Evolutionary conservation across 2,329 filamentous ascomycete genomes (phyloP).

Genomic region (Aschersonia sp.): DNA sequence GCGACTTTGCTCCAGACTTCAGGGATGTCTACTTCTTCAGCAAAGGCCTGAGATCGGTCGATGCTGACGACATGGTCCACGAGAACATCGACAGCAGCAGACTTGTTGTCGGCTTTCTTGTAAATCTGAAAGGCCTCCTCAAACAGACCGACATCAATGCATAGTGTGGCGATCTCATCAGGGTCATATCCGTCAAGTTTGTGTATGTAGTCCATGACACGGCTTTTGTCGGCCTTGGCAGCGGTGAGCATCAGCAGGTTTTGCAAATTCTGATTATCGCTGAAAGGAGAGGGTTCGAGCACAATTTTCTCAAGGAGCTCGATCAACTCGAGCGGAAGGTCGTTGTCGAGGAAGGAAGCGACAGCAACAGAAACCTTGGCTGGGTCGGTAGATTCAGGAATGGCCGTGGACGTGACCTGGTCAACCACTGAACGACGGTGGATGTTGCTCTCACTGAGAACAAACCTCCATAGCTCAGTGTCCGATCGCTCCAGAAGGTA

Average conservation of each 20-base stretch:
- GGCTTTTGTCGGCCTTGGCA: constrained; percentile 87
- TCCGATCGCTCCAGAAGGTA: constrained; percentile 89
- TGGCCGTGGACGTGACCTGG: constrained; percentile 89
- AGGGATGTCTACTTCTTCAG: constrained; percentile 82
- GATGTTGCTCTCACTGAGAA: constrained; percentile 89
- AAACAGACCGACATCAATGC: constrained; percentile 85
- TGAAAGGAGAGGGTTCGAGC: constrained; percentile 97
- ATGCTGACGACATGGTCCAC: constrained; percentile 97
- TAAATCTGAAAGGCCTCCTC: constrained; percentile 98
- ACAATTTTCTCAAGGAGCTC: constrained; percentile 98
- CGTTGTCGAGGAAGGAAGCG: constrained; percentile 78
- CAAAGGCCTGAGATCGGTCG: constrained; percentile 89
- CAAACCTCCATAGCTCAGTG: constrained; percentile 83
- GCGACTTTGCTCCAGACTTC: constrained; percentile 98
- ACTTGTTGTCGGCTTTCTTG: constrained; percentile 91
- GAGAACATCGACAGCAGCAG: constrained; percentile 75
- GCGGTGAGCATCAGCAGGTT: constrained; percentile 94
- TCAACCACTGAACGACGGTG: constrained; percentile 88
- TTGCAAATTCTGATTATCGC: constrained; percentile 90
- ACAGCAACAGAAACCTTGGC: constrained; percentile 92
- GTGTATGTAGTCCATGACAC: constrained; percentile 93
- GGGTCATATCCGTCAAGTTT: constrained; percentile 78
- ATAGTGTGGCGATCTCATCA: constrained; percentile 83
- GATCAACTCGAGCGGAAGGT: constrained; percentile 86
- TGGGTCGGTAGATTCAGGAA: constrained; percentile 83